Evolutionary conservation across 2,329 filamentous ascomycete genomes (phyloP).

Genomic region (Aspergillus brasiliensis): DNA sequence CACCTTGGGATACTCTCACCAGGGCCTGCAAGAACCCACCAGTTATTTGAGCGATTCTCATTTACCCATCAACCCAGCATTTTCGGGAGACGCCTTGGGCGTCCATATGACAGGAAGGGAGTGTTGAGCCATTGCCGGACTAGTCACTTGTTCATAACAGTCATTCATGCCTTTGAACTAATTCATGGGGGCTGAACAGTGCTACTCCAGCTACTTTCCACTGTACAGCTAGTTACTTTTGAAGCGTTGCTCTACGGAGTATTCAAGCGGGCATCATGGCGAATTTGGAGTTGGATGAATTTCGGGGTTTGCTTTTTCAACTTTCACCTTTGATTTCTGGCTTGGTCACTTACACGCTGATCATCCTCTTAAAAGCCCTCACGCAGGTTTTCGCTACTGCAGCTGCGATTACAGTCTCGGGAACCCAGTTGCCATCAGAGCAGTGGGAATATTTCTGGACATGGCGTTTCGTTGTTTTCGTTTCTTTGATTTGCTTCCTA

Average conservation of each 20-base stretch:
- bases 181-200: conserved; percentile 6
- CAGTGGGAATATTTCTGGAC: background rate
- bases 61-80: conserved; percentile 35
- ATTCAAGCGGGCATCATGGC: conserved; percentile 21
- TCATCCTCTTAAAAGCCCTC: background rate
- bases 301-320: conserved; percentile 14
- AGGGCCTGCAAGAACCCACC: conserved; percentile 12
- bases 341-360: background rate
- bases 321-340: conserved; percentile 14
- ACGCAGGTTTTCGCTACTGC: conserved; percentile 2
- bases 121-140: background rate
- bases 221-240: conserved; percentile 25
- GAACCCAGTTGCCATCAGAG: background rate
- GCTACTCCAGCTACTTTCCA: conserved; percentile 28
- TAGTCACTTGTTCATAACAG: background rate
- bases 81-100: conserved; percentile 17
- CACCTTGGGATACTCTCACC: conserved; percentile 13
- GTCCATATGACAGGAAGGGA: conserved; percentile 15
- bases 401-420: background rate
- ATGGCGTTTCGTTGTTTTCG: conserved; percentile 17
- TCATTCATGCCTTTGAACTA: background rate
- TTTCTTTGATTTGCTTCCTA: conserved; percentile 1
- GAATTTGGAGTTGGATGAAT: conserved; percentile 28
- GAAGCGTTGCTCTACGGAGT: conserved; percentile 13
- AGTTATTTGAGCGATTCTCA: conserved; percentile 26